phyloP scores from a whole-genome alignment of 345 rosid genomes.

The Viola odorata region DNA sequence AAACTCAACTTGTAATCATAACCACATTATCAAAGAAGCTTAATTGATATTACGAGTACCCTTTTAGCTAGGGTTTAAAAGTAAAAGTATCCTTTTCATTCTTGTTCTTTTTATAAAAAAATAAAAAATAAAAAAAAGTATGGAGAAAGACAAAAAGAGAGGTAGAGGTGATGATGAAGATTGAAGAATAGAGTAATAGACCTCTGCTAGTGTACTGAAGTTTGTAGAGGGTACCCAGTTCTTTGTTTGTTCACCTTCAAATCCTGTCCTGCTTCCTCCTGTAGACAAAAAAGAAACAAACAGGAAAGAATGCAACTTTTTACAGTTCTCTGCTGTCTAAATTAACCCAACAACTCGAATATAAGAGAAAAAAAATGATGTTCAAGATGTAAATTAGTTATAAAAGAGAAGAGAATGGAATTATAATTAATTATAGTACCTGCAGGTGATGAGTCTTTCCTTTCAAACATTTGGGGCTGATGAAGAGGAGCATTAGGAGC shows the following conservation, averaged over 20 bases:
- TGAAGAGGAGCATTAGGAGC: slow-evolving; percentile 19
- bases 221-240: slow-evolving; percentile 62
- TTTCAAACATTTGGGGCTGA: slow-evolving; percentile 32
- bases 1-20: not conserved
- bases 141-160: not conserved
- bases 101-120: not conserved
- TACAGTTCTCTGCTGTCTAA: slow-evolving; percentile 18
- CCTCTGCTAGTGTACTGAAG: slow-evolving; percentile 75
- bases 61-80: not conserved
- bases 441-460: slow-evolving; percentile 35
- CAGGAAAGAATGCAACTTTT: slow-evolving; percentile 42
- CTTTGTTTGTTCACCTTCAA: slow-evolving; percentile 66
- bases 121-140: not conserved
- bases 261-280: slow-evolving; percentile 45
- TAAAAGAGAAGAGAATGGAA: not conserved
- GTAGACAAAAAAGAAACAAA: slow-evolving; percentile 36
- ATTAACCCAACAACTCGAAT: slow-evolving; percentile 20
- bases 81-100: not conserved
- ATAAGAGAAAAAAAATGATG: not conserved
- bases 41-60: not conserved
- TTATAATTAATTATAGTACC: slow-evolving; percentile 19
- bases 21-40: not conserved
- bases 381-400: too few relatives aligned
- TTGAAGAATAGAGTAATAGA: slow-evolving; percentile 21
- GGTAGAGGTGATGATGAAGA: not conserved